Evolutionary conservation across 345 rosid genomes (phyloP).

Genomic region (Citrus sinensis): DNA sequence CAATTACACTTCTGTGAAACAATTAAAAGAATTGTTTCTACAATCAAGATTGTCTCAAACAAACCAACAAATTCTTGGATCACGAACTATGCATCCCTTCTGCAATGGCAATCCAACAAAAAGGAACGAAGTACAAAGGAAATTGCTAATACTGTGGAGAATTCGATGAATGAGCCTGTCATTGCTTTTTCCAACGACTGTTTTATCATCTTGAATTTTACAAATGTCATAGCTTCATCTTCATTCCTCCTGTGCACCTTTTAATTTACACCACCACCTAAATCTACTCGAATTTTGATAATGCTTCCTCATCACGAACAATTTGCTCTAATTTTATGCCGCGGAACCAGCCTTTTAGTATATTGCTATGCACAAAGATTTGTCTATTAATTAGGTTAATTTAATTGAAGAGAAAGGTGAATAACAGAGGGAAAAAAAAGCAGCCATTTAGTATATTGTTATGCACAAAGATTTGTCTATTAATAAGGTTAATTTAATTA

Average conservation of each 20-base stretch:
- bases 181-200: background rate
- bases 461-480: background rate
- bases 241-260: no score
- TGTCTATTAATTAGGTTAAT: background rate
- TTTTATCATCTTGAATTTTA: no score
- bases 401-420: background rate
- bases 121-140: background rate
- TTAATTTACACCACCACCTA: no score
- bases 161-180: background rate
- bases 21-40: no score
- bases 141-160: background rate
- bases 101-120: background rate
- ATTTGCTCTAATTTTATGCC: background rate
- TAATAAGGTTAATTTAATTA: background rate
- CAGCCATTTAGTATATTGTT: no score
- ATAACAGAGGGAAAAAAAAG: no score
- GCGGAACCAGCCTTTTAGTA: background rate
- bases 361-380: background rate
- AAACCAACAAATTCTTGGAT: background rate
- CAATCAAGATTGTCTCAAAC: no score
- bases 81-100: background rate
- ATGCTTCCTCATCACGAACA: background rate
- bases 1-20: no score
- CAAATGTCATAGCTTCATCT: no score
- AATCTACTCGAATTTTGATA: no score